phyloP scores from a whole-genome alignment of 345 rosid species.

The Punica granatum region DNA sequence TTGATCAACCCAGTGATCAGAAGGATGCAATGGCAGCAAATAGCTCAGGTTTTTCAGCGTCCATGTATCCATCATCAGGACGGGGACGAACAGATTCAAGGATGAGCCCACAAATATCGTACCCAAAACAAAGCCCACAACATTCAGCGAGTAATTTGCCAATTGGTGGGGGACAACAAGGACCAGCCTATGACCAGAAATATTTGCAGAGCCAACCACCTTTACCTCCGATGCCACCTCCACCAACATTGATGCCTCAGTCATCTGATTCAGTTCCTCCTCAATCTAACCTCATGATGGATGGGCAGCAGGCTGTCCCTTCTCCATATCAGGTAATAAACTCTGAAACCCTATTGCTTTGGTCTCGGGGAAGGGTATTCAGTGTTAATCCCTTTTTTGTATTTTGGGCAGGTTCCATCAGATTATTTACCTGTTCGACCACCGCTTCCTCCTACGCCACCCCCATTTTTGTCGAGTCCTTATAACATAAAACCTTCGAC shows the following conservation, averaged over 20 bases:
- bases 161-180: conserved; percentile 43
- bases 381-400: background rate
- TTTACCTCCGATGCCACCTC: conserved; percentile 9
- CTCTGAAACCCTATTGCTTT: background rate
- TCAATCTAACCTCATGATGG: conserved; percentile 34
- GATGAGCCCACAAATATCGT: conserved; percentile 49
- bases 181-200: conserved; percentile 63
- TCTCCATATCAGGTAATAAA: conserved; percentile 33
- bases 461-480: conserved; percentile 77
- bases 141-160: conserved; percentile 27
- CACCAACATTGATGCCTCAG: conserved; percentile 44
- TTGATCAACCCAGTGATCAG: conserved; percentile 62
- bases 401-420: conserved; percentile 44
- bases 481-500: conserved; percentile 54
- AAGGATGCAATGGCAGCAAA: conserved; percentile 41
- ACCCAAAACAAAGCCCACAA: conserved; percentile 56
- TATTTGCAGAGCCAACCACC: conserved; percentile 53
- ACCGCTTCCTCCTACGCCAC: conserved; percentile 77
- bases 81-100: conserved; percentile 55
- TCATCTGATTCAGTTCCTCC: conserved; percentile 35
- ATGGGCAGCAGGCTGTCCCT: conserved; percentile 27
- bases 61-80: conserved; percentile 32
- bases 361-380: background rate
- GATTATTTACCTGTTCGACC: conserved; percentile 60
- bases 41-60: conserved; percentile 39